Evolutionary conservation across 768 basidiomycete species (phyloP), one percentile per base, ranked within the genome.

Genomic region (Auricularia sp.): DNA sequence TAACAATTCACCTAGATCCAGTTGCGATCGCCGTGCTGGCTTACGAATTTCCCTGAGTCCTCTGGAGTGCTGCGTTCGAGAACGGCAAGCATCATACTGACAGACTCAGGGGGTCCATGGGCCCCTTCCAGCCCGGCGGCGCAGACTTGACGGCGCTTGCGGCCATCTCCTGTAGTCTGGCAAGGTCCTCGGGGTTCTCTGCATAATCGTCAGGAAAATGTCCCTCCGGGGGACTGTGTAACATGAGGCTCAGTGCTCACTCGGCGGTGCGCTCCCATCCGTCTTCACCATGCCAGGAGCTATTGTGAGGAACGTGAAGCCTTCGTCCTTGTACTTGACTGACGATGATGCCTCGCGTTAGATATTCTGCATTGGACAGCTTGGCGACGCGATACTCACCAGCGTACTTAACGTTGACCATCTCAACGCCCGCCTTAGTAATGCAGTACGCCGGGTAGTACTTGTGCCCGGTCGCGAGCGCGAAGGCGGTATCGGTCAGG

Each of bases 91-190:
- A 70, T 67, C 65, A 65, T 65, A 24, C 54, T 65, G 39, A 71
- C 70, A 11, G 68, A 69, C 29, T 61, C 45, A 21, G 65, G 59
- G 68, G 68, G 13, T 68, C 64, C n/a, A 70, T 65, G 13, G 72
- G 65, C 8, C 71, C 71, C 3, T 45, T 62, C 54, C 65, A 72
- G 63, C 65, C 29, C 29, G 29, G 45, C 5, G 70, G 71, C 36
- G 44, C 62, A 18, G 24, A 21, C 1, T 61, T 44, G 54, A 59
- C 64, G 63, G 72, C 67, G 3, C 62, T 62, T 11, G 5, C 62
- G 14, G 67, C 7, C 67, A 71, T 68, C 29, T 11, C 62, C 62
- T 24, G 16, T 21, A 63, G 61, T 13, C 35, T 33, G 24, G 68
- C 59, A 13, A 67, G 37, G 3, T 65, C 66, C 10, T 67, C 54